Base-by-base conservation (phyloP, 2,329 filamentous ascomycete genomes). In the Aspergillus texensis region DNA sequence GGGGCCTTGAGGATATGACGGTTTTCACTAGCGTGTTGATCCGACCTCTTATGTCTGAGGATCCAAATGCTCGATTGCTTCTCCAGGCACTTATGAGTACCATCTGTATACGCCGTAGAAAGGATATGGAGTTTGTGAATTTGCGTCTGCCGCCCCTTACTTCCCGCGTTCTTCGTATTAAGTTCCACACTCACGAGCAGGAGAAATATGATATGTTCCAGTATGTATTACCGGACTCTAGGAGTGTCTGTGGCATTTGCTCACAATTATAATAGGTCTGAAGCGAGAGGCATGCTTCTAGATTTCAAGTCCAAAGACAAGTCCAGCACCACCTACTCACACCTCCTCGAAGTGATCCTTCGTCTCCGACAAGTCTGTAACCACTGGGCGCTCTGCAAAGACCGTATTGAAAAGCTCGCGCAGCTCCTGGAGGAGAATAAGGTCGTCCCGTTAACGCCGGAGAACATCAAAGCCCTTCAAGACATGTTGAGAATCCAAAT, bases 71-170 rank as follows among this genome's bases (percentile, higher is more conserved):
- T 14, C 88, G 88, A 55, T 77, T 84, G 12, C 80, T 94, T 4
- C 83, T 96, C 4, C 91, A 94, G 72, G 85, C 88, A 6, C 83
- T 96, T 52, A 94, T 96, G 88, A 84, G 84, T n/a, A 88, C 91
- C 21, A 85, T 96, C 54, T 95, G 91, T 70, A 82, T 97, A 26
- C 87, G 93, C 43, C 87, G 93, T 43, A 90, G 89, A 76, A 97
- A 97, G 75, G 89, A 94, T 61, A 96, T 97, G 93, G 85, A 85
- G 6, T 96, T 96, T 72, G 86, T 97, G 58, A 92, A 96, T 68
- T 81, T 96, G 24, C 90, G 88, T 65, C 83, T 96, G 10, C 93
- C 93, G 0, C 82, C 88, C 16, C 88, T 96, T 71, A 89, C 88
- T 1, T 92, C 94, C 72, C 93, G 90, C 68, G 83, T 95, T 6